Conservation (phyloP, 768 basidiomycete genomes). For the Podaxis sp. region DNA sequence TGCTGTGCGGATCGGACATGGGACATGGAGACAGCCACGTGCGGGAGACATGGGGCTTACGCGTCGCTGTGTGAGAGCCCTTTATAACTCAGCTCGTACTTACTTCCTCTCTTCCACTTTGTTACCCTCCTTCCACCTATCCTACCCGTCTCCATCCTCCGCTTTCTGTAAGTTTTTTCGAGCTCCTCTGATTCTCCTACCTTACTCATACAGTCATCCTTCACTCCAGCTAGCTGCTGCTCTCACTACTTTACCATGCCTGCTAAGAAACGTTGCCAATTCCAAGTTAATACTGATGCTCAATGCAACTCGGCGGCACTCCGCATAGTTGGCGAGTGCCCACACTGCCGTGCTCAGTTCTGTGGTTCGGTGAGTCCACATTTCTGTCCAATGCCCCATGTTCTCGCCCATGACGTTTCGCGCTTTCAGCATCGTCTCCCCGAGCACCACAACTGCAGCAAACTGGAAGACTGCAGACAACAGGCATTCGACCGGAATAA, state of each 20-base stretch:
- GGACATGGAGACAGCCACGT: constrained; percentile 14
- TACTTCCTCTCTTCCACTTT: constrained; percentile 9
- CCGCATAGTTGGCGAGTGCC: constrained; percentile 82
- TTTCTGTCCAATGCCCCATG: constrained; percentile 3
- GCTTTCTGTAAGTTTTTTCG: constrained; percentile 9
- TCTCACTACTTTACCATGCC: constrained; percentile 44
- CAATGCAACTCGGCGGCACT: constrained; percentile 78
- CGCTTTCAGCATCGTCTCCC: constrained; percentile 73
- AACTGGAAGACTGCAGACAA: constrained; percentile 80
- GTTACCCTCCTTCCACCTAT: constrained; percentile 2
- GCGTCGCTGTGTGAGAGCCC: constrained; percentile 21
- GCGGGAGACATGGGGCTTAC: constrained; percentile 24
- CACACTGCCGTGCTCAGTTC: constrained; percentile 74
- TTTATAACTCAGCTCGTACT: constrained; percentile 14
- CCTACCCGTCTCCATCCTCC: constrained; percentile 9
- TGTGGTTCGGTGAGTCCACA: constrained; percentile 61
- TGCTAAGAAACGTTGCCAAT: constrained; percentile 85
- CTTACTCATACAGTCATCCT: background rate
- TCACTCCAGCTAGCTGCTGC: background rate
- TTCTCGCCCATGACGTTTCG: constrained; percentile 12
- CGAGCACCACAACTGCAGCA: constrained; percentile 82
- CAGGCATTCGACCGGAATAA: constrained; percentile 89
- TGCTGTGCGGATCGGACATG: constrained; percentile 16
- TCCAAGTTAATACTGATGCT: constrained; percentile 40
- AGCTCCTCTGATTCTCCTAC: background rate